Evolutionary conservation across 2,329 filamentous ascomycete genomes (phyloP).

Genomic region (Alternaria viburni): DNA sequence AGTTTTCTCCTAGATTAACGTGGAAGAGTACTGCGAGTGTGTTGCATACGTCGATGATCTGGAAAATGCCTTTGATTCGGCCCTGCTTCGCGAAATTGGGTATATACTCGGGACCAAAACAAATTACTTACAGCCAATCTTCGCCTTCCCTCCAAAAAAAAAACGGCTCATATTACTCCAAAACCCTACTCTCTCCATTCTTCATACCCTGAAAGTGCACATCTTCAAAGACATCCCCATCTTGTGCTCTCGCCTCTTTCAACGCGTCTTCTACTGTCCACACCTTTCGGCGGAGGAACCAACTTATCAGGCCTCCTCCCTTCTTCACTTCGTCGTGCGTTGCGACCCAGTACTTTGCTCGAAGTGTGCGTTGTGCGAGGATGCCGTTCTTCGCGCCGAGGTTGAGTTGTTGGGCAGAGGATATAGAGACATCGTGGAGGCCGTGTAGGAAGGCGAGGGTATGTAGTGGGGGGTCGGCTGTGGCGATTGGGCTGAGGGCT

Average conservation of each 20-base stretch:
- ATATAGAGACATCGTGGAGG: slow-evolving; percentile 65
- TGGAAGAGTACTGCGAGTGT: background rate
- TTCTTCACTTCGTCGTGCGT: slow-evolving; percentile 71
- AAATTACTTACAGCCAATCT: background rate
- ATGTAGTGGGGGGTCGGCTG: slow-evolving; percentile 55
- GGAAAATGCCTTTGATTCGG: background rate
- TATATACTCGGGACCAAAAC: background rate
- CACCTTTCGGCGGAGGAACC: slow-evolving; percentile 54
- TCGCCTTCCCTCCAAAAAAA: background rate
- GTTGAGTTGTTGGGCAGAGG: slow-evolving; percentile 63
- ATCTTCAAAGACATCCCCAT: slow-evolving; percentile 40
- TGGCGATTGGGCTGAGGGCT: slow-evolving; percentile 54
- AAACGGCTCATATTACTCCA: slow-evolving; percentile 46
- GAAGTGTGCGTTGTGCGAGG: slow-evolving; percentile 59
- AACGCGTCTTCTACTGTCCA: slow-evolving; percentile 57
- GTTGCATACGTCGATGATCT: background rate
- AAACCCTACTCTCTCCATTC: slow-evolving; percentile 63
- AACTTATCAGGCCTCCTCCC: slow-evolving; percentile 63
- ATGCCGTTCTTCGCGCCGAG: slow-evolving; percentile 68
- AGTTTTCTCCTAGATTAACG: background rate
- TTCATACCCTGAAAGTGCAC: slow-evolving; percentile 54
- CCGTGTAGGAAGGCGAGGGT: slow-evolving; percentile 69
- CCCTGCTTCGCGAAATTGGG: background rate
- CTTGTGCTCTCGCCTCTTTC: slow-evolving; percentile 54
- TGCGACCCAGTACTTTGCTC: slow-evolving; percentile 67